phyloP scores from a whole-genome alignment of 306 rosid genomes.

The Lathyrus aphaca region DNA sequence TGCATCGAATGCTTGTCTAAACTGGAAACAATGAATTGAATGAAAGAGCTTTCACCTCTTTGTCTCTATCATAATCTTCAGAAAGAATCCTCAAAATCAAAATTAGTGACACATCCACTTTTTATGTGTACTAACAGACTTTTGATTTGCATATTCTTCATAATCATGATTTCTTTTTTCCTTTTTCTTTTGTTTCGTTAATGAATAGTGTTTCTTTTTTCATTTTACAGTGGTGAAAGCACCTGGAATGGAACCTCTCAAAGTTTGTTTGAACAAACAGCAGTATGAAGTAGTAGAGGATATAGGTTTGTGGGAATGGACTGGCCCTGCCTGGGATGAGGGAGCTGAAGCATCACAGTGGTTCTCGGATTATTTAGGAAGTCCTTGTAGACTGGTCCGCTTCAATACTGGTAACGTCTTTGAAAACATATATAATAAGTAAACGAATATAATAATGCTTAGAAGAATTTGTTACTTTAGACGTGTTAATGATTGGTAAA shows the following conservation, averaged over 20 bases:
- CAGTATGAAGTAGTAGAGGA: slow-evolving; percentile 52
- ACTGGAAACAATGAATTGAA: neutral
- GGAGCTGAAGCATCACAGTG: slow-evolving; percentile 78
- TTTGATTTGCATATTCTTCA: slow-evolving; percentile 15
- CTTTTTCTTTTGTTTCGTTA: slow-evolving; percentile 4
- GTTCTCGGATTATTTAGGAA: slow-evolving; percentile 78
- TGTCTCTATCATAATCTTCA: neutral
- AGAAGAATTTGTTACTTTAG: slow-evolving; percentile 7
- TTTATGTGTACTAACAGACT: neutral
- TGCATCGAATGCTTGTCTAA: neutral
- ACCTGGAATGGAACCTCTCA: slow-evolving; percentile 84
- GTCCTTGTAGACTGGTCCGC: slow-evolving; percentile 74
- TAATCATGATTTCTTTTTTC: slow-evolving; percentile 9
- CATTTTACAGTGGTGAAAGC: slow-evolving; percentile 71
- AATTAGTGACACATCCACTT: neutral
- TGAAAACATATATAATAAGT: slow-evolving; percentile 17
- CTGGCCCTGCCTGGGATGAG: slow-evolving; percentile 88
- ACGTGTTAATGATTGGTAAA: slow-evolving; percentile 11
- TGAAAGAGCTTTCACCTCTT: neutral
- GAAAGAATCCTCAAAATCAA: slow-evolving; percentile 16
- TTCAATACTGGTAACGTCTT: slow-evolving; percentile 64
- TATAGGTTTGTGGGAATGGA: slow-evolving; percentile 91
- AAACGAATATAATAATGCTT: neutral
- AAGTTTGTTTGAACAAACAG: slow-evolving; percentile 57
- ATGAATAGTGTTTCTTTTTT: slow-evolving; percentile 30